A percentile compares a stretch with the other conserved stretches of the same genome.
Conservation (phyloP, 495 filamentous ascomycete species). For the Aspergillus indologenus region DNA sequence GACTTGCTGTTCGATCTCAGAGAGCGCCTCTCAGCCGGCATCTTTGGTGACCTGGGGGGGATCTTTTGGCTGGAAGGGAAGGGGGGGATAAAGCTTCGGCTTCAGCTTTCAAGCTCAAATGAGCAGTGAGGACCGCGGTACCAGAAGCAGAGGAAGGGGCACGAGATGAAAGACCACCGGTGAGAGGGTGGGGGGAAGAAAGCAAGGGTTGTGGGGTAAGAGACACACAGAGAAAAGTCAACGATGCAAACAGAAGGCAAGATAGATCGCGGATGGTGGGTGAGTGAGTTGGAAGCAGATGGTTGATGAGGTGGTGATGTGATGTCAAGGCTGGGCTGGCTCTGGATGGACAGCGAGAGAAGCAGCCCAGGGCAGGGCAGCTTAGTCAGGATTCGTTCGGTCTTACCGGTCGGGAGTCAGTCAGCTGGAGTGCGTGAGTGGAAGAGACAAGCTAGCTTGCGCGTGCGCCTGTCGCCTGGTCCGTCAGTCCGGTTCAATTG, state of each 20-base stretch:
- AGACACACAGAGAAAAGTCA: slow-evolving; percentile 18
- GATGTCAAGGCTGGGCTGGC: slow-evolving; percentile 42
- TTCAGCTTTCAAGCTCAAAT: slow-evolving; percentile 34
- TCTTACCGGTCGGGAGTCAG: slow-evolving; percentile 28
- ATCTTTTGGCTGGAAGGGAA: slow-evolving; percentile 2
- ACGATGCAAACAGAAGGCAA: slow-evolving; percentile 13
- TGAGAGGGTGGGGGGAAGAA: slow-evolving; percentile 15
- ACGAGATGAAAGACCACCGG: slow-evolving; percentile 11
- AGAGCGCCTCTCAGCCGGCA: slow-evolving; percentile 56
- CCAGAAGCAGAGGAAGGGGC: slow-evolving; percentile 30
- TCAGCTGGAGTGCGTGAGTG: slow-evolving; percentile 17
- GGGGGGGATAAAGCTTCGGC: slow-evolving; percentile 1
- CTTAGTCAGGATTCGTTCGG: slow-evolving; percentile 44
- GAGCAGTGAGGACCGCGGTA: slow-evolving; percentile 30
- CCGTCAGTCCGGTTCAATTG: neutral
- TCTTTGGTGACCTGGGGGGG: slow-evolving; percentile 29
- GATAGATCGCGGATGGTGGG: slow-evolving; percentile 17
- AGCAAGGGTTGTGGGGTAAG: slow-evolving; percentile 19
- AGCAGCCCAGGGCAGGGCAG: slow-evolving; percentile 26
- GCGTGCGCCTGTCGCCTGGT: neutral
- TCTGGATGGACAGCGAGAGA: slow-evolving; percentile 36
- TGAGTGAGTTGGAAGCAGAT: slow-evolving; percentile 22
- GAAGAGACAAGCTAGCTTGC: neutral
- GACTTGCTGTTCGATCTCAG: slow-evolving; percentile 56
- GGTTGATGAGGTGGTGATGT: slow-evolving; percentile 46